Base-by-base conservation (phyloP, 768 basidiomycete genomes). In the Tylopilus vinaceipallidus region DNA sequence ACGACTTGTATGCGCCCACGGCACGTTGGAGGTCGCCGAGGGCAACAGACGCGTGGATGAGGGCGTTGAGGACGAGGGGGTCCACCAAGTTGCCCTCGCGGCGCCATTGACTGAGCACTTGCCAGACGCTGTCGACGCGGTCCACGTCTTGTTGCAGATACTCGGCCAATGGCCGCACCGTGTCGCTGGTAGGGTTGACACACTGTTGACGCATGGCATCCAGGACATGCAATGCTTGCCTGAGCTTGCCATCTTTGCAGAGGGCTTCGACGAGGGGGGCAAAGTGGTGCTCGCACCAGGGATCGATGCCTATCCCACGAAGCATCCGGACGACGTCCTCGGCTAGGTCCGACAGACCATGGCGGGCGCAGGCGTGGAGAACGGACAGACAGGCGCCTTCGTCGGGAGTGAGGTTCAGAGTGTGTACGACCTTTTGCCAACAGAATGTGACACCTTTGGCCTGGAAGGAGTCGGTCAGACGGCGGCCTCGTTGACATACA, bases 241-340 rank as follows among this genome's bases (percentile, higher is more conserved):
- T 75, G 36, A 90, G 57, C 36, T 80, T 73, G 1, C 73, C 72
- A 23, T 73, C 75, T 13, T 71, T 76, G 65, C 80, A 81, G 58
- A 86, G 83, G 0, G 90, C 83, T 61, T 92, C 87, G 26, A 94
- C 71, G 19, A 93, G 68, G 3, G 90, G 82, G 1, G 87, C 81
- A 57, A 90, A 82, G 62, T 95, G 92, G 59, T 86, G 69, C 62
- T 93, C 91, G 59, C 75, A 62, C 69, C 62, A 65, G n/a, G 79
- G 75, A 39, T 72, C 62, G 13, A 80, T 66, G 14, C 76, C 75
- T 8, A 78, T 66, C 10, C 53, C 44, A 38, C 78, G 75, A 33
- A 95, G 71, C 7, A 77, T 69, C 2, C 75, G 79, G 35, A 93
- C 68, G 24, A 79, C 86, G 35, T 84, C 81, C 13, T 78, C 71